Evolutionary conservation across 1,139 yeast genomes (phyloP), one percentile per base, ranked within the genome.

Genomic region (Sugiyamaella xylanicola): DNA sequence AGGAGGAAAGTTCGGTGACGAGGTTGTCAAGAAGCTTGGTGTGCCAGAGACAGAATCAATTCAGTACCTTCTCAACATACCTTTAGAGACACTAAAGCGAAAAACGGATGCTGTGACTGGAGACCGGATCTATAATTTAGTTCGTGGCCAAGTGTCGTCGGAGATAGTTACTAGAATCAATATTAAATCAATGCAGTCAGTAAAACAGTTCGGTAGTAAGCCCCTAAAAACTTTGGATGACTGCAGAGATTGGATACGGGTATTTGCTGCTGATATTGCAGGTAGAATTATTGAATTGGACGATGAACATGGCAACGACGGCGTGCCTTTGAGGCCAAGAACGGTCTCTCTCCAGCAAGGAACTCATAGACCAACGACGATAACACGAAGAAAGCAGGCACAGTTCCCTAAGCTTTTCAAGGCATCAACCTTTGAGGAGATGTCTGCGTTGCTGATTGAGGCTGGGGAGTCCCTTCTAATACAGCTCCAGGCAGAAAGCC

Each of bases 1-100:
- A 77, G 99, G 99, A 3, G 99, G 99, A 1, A 89, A 88, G 64
- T 74, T 80, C 4, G 99, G 99, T 0, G 84, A 84, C 8, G 73
- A 74, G n/a, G 74, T 91, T 0, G 63, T 78, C 21, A 69, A 72
- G 16, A 69, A 74, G 32, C 72, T 74, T 3, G 60, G 64, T 0
- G 56, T 73, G 1, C 73, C 74, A 1, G 68, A 66, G 13, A 61
- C 60, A 4, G 67, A 63, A 1, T 63, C 72, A 3, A 63, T 72
- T 9, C 56, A 61, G 36, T 57, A 57, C 35, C 52, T 73, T 9
- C 64, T 64, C 7, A 57, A 59, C 2, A 53, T 68, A 1, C 63
- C 71, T 7, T 64, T 74, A 4, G 68, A 66, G 5, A 72, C 72
- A 16, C 59, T 77, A 22, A 67, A 67, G 37, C 61, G 57, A n/a